Conservation (phyloP, 2,329 filamentous ascomycete genomes). For the Clonostachys sp. region DNA sequence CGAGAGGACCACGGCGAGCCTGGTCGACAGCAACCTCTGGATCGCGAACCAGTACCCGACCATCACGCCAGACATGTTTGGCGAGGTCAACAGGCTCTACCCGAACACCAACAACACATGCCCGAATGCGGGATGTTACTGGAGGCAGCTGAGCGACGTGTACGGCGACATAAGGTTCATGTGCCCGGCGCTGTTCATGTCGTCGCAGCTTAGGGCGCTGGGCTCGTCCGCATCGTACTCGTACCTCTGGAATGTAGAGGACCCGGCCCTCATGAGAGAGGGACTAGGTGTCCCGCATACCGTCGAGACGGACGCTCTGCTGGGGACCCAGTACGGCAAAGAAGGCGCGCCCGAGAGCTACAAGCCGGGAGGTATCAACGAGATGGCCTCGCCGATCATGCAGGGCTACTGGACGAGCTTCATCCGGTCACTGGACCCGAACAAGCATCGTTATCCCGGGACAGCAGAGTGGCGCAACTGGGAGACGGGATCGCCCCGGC, state of each 20-base stretch:
- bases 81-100: constrained; percentile 24
- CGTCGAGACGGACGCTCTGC: constrained; percentile 62
- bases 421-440: constrained; percentile 62
- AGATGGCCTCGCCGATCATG: constrained; percentile 51
- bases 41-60: constrained; percentile 26
- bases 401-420: constrained; percentile 75
- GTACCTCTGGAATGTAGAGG: constrained; percentile 67
- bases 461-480: constrained; percentile 36
- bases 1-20: constrained; percentile 20
- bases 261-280: constrained; percentile 41
- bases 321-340: constrained; percentile 53
- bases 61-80: constrained; percentile 20
- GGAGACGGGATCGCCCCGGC: constrained; percentile 14
- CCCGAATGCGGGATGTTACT: constrained; percentile 23
- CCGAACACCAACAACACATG: constrained; percentile 26
- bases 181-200: constrained; percentile 25
- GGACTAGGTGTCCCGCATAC: constrained; percentile 65
- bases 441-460: constrained; percentile 27
- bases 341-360: constrained; percentile 51
- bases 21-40: constrained; percentile 21
- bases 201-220: constrained; percentile 12
- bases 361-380: constrained; percentile 43
- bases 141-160: constrained; percentile 26
- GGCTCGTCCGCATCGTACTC: constrained; percentile 49
- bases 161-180: constrained; percentile 28